Evolutionary conservation across 2,329 filamentous ascomycete species (phyloP), one percentile per base, ranked within the genome.

Genomic region (Zymoseptoria brevis): DNA sequence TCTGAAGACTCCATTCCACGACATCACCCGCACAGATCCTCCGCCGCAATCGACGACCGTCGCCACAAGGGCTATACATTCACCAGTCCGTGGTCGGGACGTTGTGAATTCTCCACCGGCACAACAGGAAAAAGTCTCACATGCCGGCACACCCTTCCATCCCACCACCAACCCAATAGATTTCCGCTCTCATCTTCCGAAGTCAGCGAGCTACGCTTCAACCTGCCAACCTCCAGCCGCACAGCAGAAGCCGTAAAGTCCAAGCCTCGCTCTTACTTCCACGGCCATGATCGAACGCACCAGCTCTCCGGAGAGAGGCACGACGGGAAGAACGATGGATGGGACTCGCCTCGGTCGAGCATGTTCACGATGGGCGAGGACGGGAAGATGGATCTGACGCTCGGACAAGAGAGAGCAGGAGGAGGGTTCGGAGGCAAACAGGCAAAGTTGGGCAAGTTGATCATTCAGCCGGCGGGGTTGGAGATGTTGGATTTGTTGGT

Each of bases 401-500:
- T 96, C 0, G 93, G 91, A 0, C 83, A 84, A 64, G 93, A 97
- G 73, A 84, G 83, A 58, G 92, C 92, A 0, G 93, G 93, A 1
- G 93, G 93, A 21, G 93, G 93, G 0, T 87, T 89, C 69, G 82
- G 87, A 51, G 93, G 93, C 0, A 91, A 89, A 72, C 84, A 89
- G 68, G 92, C 90, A 3, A 99, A 99, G 77, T 77, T 99, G 67
- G 94, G 93, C 0, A 99, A 97, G 75, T 77, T 99, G 55, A 90
- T 97, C 55, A 82, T 99, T 45, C 84, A 91, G 67, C 86, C 93
- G 58, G 92, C 96, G 68, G 94, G 94, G 0, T 76, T 96, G 64
- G 96, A 96, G 78, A 97, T 99, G 93, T 75, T 97, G 68, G 94
- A 99, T 78, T 74, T 99, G 60, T 79, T 96, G 0, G 90, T 99